Conservation (phyloP, 257 asterid species). For the Forsythia suspensa region DNA sequence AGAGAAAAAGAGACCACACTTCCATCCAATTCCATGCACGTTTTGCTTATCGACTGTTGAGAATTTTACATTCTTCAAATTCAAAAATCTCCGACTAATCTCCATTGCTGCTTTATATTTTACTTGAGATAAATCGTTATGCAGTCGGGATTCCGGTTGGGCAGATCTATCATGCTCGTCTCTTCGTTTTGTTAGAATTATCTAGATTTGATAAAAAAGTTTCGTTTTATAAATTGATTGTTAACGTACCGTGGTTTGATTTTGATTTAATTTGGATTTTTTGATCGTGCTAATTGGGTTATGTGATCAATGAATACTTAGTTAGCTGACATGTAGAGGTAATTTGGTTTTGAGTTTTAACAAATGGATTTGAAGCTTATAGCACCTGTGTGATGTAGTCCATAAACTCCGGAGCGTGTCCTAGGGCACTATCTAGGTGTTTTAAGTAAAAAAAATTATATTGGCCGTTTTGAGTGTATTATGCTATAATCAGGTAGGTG, state of each 20-base stretch:
- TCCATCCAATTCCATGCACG: slow-evolving; percentile 24
- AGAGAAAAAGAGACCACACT: neutral
- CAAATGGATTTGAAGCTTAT: neutral
- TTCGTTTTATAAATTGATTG: neutral
- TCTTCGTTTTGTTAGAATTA: neutral
- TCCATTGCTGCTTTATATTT: neutral
- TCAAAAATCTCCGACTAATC: neutral
- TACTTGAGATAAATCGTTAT: neutral
- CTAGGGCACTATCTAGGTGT: neutral
- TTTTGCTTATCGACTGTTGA: neutral
- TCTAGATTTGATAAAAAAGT: neutral
- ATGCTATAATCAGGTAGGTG: neutral
- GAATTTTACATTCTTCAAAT: neutral
- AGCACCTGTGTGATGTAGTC: neutral
- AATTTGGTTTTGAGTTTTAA: neutral
- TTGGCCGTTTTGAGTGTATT: neutral
- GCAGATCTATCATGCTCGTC: neutral
- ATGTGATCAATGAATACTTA: neutral
- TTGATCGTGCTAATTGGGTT: neutral
- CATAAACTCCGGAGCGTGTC: neutral
- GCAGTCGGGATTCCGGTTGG: slow-evolving; percentile 16
- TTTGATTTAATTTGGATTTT: neutral
- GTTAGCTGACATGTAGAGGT: neutral
- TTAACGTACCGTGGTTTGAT: neutral
- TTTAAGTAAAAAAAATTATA: neutral